Evolutionary conservation across 2,329 filamentous ascomycete genomes (phyloP), one percentile per base, ranked within the genome.

Genomic region (Mollisia scopiformis): DNA sequence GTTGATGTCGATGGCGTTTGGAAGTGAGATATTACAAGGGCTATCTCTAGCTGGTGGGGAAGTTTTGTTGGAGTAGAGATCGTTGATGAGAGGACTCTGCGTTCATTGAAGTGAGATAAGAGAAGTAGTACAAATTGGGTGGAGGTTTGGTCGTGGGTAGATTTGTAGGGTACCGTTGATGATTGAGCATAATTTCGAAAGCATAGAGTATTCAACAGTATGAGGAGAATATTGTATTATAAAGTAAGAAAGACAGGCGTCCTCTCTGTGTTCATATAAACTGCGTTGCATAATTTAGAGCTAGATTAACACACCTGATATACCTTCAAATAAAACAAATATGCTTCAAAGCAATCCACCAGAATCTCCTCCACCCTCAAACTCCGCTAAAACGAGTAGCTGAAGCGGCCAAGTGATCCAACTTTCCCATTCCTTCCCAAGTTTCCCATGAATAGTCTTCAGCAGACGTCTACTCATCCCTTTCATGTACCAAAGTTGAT

Each of bases 1-100:
- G 0, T 89, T 89, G 67, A 86, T 88, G 75, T 80, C 82, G 14
- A 84, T 86, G 68, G 75, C 82, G 10, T 83, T 87, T 59, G 85
- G 83, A 7, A 72, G 72, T 39, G 88, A 90, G 69, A 87, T 90
- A 37, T 58, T 88, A n/a, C 75, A 83, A 62, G 84, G 82, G 0
- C 77, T 89, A 23, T 79, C 82, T 23, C 72, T 77, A 41, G 81
- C 81, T 33, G 70, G 76, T 58, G 70, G 68, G 11, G 30, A 28
- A 30, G 14, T 58, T 28, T 11, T 21, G 3, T 14, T 25, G 16
- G 47, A 51, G 6, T 2, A 30, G 19, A 23, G 23, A 51, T 49
- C 47, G 23, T 10, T 51, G 25, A 51, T 51, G 31, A 35, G 31
- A 14, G 31, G 11, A 14, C 31, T 35, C 31, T 14, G 31, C 7